A percentile compares a stretch with the other conserved stretches of the same genome.
These are phyloP conservation scores for Aspergillus glaucus DNA, from an alignment of 2,329 filamentous ascomycete genomes.

Conservation along the genomic window DNA sequence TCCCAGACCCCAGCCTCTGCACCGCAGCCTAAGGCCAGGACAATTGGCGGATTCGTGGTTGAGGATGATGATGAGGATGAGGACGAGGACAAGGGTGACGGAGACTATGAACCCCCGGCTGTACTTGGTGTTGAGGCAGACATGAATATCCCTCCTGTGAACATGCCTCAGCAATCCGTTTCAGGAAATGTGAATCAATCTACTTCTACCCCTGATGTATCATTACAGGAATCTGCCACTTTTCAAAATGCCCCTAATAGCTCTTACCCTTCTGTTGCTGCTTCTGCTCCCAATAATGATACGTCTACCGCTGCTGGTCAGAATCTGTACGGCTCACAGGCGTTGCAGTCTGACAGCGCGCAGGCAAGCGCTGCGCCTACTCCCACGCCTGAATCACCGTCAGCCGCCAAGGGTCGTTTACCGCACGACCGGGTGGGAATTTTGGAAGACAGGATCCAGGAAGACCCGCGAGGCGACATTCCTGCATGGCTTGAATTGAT, in stretches of 20 bases:
- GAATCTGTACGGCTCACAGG: constrained; percentile 30
- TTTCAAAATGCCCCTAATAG: constrained; percentile 46
- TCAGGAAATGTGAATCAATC: constrained; percentile 53
- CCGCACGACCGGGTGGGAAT: constrained; percentile 70
- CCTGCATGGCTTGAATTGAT: constrained; percentile 89
- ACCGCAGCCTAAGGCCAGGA: constrained; percentile 42
- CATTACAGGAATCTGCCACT: constrained; percentile 50
- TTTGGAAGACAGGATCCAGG: constrained; percentile 82
- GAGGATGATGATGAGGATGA: constrained; percentile 59
- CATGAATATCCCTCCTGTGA: constrained; percentile 43
- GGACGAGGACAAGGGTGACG: constrained; percentile 38
- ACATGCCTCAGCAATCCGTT: constrained; percentile 48
- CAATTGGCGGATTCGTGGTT: constrained; percentile 56
- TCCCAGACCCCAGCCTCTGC: constrained; percentile 28
- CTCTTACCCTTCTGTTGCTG: constrained; percentile 43
- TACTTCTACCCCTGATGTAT: constrained; percentile 53
- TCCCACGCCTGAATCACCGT: constrained; percentile 40
- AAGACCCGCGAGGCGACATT: constrained; percentile 87
- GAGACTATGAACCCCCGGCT: constrained; percentile 50
- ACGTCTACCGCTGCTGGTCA: constrained; percentile 30
- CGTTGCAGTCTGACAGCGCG: constrained; percentile 22
- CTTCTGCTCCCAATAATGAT: constrained; percentile 41
- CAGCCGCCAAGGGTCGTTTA: constrained; percentile 47
- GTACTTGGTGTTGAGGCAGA: constrained; percentile 43
- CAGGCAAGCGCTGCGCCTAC: constrained; percentile 34